phyloP scores from a whole-genome alignment of 306 rosid species.

The Elaeagnus macrophylla region DNA sequence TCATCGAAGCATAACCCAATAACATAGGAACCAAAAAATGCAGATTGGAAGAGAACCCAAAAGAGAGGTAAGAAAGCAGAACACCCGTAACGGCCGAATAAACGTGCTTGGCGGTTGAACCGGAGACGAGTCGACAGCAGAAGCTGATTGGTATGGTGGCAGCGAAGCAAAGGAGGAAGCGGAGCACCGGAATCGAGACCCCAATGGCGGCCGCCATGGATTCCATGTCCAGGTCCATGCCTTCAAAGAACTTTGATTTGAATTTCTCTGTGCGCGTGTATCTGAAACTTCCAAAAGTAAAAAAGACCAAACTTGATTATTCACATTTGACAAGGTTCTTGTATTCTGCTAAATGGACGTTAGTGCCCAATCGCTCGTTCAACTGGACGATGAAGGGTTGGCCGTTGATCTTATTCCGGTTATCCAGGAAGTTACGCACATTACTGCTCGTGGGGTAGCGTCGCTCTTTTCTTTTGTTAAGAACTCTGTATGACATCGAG shows the following conservation, averaged over 20 bases:
- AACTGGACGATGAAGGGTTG: too few relatives aligned
- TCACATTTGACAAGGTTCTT: too few relatives aligned
- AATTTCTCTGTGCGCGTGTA: too few relatives aligned
- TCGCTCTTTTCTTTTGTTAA: too few relatives aligned
- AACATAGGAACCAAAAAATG: slow-evolving; percentile 72
- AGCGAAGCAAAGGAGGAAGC: slow-evolving; percentile 77
- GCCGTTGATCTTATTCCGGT: too few relatives aligned
- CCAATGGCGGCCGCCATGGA: slow-evolving; percentile 83
- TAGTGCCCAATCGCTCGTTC: too few relatives aligned
- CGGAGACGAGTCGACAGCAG: slow-evolving; percentile 61
- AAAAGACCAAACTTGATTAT: too few relatives aligned
- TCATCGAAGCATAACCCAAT: slow-evolving; percentile 79
- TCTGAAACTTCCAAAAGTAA: too few relatives aligned
- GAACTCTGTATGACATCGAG: too few relatives aligned
- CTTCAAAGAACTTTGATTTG: neutral
- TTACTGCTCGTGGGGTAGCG: too few relatives aligned
- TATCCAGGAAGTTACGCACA: too few relatives aligned
- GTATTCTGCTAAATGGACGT: too few relatives aligned
- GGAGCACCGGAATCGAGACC: slow-evolving; percentile 68
- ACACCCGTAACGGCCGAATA: slow-evolving; percentile 64
- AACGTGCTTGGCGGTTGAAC: slow-evolving; percentile 53
- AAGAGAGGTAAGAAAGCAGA: slow-evolving; percentile 66
- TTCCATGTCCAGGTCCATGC: slow-evolving; percentile 70
- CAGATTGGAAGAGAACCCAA: slow-evolving; percentile 84
- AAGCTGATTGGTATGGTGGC: slow-evolving; percentile 79